Conservation (phyloP, 306 rosid genomes). For the Adenanthera pavonina region DNA sequence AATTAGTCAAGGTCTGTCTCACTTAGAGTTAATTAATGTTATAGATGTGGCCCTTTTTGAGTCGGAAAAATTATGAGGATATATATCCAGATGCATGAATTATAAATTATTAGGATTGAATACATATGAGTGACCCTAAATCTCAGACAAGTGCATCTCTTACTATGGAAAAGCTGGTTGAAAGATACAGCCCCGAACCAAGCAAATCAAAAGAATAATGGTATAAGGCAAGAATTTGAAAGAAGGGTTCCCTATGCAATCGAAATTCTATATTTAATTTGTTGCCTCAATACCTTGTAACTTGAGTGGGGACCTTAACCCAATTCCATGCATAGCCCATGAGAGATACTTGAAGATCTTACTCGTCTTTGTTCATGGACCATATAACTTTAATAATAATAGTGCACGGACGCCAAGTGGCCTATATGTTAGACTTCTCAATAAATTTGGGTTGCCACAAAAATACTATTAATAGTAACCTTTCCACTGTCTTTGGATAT, state of each 20-base stretch:
- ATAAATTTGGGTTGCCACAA: constrained; percentile 12
- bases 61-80: constrained; percentile 31
- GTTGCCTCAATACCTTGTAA: constrained; percentile 28
- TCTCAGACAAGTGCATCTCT: constrained; percentile 35
- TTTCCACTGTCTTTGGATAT: constrained; percentile 43
- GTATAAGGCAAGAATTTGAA: constrained; percentile 36
- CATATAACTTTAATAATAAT: constrained; percentile 41
- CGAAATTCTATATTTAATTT: neutral
- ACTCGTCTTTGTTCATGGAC: constrained; percentile 47
- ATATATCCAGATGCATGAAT: constrained; percentile 20
- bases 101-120: neutral
- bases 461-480: neutral
- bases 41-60: constrained; percentile 38
- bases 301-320: constrained; percentile 50
- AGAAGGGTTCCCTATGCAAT: constrained; percentile 19
- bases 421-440: constrained; percentile 48
- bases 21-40: constrained; percentile 28
- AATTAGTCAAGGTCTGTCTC: constrained; percentile 29
- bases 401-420: constrained; percentile 47
- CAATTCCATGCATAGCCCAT: neutral
- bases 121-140: constrained; percentile 29
- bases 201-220: constrained; percentile 38
- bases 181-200: constrained; percentile 42
- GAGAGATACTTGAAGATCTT: constrained; percentile 35
- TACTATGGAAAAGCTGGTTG: constrained; percentile 30